These are phyloP conservation scores for Fraxinus albicans DNA, from an alignment of 305 asterid genomes.

Conservation along the genomic window DNA sequence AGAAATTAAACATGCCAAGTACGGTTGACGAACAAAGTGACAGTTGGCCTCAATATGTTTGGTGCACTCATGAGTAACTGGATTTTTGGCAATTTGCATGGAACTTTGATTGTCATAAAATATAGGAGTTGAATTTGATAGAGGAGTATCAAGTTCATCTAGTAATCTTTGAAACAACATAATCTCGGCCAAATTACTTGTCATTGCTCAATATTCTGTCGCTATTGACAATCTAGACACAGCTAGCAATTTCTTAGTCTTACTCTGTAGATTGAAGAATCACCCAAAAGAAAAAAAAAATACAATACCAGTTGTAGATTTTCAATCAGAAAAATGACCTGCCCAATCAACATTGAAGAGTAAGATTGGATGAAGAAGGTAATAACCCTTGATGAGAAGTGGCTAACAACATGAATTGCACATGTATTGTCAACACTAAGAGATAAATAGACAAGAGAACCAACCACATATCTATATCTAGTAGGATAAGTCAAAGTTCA, in stretches of 20 bases:
- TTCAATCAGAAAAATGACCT: background rate
- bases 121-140: background rate
- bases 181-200: background rate
- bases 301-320: background rate
- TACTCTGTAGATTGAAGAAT: background rate
- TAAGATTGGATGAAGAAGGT: background rate
- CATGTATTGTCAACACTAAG: background rate
- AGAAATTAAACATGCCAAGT: background rate
- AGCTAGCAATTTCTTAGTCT: background rate
- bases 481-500: background rate
- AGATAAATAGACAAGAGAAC: background rate
- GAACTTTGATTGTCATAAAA: background rate
- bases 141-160: background rate
- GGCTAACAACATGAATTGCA: background rate
- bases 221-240: background rate
- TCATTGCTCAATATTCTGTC: background rate
- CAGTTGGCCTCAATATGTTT: background rate
- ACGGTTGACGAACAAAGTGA: background rate
- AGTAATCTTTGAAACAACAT: background rate
- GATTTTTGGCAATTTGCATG: background rate
- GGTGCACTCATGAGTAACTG: background rate
- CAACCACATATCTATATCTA: background rate
- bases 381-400: background rate
- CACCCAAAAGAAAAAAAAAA: background rate
- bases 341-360: background rate